Evolutionary conservation across 164 flowering plant species (phyloP), one percentile per base, ranked within the genome.

Genomic region (Macadamia integrifolia): DNA sequence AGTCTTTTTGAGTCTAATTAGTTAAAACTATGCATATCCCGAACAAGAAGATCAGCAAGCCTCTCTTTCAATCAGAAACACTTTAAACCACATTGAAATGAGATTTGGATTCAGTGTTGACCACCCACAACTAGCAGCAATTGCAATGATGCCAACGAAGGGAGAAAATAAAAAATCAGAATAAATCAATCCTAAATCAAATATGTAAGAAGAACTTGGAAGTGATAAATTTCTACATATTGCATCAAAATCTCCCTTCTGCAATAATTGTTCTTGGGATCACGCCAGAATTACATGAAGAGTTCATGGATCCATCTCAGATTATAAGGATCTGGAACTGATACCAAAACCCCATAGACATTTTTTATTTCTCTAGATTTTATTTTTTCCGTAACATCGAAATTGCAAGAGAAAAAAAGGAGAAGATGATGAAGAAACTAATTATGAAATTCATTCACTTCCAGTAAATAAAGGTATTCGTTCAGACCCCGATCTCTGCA

Each of bases 251-350:
- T 17, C n/a, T 23, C 23, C 23, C 23, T 6, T 29, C 58, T 14
- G 3, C 32, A 52, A 65, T 31, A 6, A 2, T 31, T 11, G 9
- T 43, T 43, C 23, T 23, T 31, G n/a, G 31, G 43, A 65, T 65
- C 58, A 65, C 40, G 52, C 44, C 58, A 65, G 9, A 31, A 66
- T 55, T 53, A 56, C 35, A 65, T 18, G 30, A 49, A 71, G 13
- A 58, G 59, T 60, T 71, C 49, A 71, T 58, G 32, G 35, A 65
- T 59, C 64, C 52, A 65, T 35, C 30, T 55, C 61, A 60, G 50
- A 67, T 46, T 67, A 32, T 43, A 56, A 31, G 46, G 62, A 72
- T 73, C 64, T 31, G 15, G 13, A 62, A 43, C 58, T 31, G 29
- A 49, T 58, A 44, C 58, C 50, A 66, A 56, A 62, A 23, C 43